Evolutionary conservation across 176 grass and related monocot genomes (phyloP).

Genomic region (Musa beccarii): DNA sequence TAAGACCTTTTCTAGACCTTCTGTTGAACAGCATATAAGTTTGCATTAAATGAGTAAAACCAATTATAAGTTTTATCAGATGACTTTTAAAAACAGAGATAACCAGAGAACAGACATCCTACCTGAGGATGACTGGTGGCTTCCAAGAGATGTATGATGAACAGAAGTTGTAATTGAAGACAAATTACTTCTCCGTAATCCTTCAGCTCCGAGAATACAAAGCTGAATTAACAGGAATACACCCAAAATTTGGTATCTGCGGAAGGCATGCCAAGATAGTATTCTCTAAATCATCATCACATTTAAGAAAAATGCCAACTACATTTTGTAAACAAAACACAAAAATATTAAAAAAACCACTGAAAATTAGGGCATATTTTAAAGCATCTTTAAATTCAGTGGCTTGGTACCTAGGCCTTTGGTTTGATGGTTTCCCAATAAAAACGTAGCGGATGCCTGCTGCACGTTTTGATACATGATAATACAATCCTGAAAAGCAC

Average conservation of each 20-base stretch:
- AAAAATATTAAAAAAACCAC: background rate
- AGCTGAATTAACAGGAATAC: conserved; percentile 89
- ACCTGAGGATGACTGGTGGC: conserved; percentile 54
- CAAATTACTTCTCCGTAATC: conserved; percentile 75
- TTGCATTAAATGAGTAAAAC: too few relatives aligned
- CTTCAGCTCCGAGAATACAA: conserved; percentile 90
- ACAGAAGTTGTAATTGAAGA: conserved; percentile 82
- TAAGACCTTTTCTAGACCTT: too few relatives aligned
- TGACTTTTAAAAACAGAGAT: background rate
- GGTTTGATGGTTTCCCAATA: conserved; percentile 91
- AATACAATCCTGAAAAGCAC: conserved; percentile 75
- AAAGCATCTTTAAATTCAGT: background rate
- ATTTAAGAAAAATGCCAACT: background rate
- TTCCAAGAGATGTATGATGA: conserved; percentile 55
- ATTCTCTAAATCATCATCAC: background rate
- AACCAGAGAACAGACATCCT: conserved; percentile 5
- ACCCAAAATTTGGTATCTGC: conserved; percentile 94
- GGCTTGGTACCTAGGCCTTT: conserved; percentile 70
- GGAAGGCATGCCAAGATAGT: conserved; percentile 13
- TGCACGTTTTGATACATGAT: conserved; percentile 89
- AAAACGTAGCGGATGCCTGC: conserved; percentile 95
- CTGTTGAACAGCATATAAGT: too few relatives aligned
- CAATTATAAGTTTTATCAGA: background rate
- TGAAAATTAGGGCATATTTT: background rate
- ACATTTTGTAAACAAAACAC: background rate